These are phyloP conservation scores for Immersiporthe knoxdaviesiana DNA, from an alignment of 2,329 filamentous ascomycete species.

Conservation along the genomic window DNA sequence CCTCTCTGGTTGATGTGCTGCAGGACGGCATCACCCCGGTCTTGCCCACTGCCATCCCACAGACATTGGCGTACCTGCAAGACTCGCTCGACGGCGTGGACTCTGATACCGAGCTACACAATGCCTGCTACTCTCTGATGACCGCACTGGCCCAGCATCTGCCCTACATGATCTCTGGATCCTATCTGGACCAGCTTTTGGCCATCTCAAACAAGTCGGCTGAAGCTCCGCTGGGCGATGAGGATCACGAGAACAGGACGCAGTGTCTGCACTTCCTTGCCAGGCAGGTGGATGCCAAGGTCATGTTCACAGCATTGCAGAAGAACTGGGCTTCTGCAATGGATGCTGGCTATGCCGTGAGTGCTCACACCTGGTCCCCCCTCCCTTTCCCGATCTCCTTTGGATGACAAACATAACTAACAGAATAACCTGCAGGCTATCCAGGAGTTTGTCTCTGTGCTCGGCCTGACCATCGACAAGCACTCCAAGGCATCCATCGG, in stretches of 20 bases:
- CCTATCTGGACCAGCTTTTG: slow-evolving; percentile 74
- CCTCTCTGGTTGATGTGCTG: slow-evolving; percentile 86
- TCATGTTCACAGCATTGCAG: slow-evolving; percentile 74
- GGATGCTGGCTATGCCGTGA: slow-evolving; percentile 63
- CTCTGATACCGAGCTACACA: slow-evolving; percentile 69
- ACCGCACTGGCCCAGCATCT: slow-evolving; percentile 79
- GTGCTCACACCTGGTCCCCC: too few species aligned
- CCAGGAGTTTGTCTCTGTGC: slow-evolving; percentile 69
- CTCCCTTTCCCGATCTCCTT: neutral
- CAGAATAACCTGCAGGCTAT: slow-evolving; percentile 59
- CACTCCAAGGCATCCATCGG: slow-evolving; percentile 78
- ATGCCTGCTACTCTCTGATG: slow-evolving; percentile 80
- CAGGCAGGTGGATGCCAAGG: slow-evolving; percentile 74
- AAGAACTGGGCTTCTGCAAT: slow-evolving; percentile 72
- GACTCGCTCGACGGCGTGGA: slow-evolving; percentile 59
- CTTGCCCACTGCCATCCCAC: slow-evolving; percentile 74
- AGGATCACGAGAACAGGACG: slow-evolving; percentile 65
- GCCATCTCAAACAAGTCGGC: slow-evolving; percentile 74
- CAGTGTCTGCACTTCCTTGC: slow-evolving; percentile 76
- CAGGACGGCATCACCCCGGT: slow-evolving; percentile 85
- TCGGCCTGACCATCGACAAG: slow-evolving; percentile 73
- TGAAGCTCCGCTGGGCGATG: slow-evolving; percentile 60
- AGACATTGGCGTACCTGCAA: slow-evolving; percentile 71
- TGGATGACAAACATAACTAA: slow-evolving; percentile 37
- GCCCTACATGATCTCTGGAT: slow-evolving; percentile 84